Conservation (phyloP, 305 asterid genomes). For the Fraxinus sp. region DNA sequence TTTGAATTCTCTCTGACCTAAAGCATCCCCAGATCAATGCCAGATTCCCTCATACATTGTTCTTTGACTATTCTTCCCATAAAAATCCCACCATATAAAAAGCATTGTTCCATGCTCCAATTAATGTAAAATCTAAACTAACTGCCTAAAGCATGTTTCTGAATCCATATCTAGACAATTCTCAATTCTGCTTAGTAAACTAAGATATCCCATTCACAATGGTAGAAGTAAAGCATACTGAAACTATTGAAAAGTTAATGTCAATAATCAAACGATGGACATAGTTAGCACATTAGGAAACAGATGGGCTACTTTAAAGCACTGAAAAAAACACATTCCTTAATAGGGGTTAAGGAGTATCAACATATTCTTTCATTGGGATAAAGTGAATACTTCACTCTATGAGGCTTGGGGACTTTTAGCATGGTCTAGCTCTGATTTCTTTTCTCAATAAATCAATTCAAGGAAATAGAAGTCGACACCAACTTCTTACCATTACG, state of each 20-base stretch:
- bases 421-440: slow-evolving; percentile 13
- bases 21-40: background rate
- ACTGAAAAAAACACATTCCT: background rate
- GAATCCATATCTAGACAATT: background rate
- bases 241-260: background rate
- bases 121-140: background rate
- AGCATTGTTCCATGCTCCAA: background rate
- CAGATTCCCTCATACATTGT: background rate
- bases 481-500: background rate
- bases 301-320: slow-evolving; percentile 3
- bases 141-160: background rate
- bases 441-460: background rate
- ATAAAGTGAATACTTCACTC: slow-evolving; percentile 4
- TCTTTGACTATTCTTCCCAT: background rate
- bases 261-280: background rate
- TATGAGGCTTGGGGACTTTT: background rate
- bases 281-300: slow-evolving; percentile 7
- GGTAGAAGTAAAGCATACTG: background rate
- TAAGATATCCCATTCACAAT: background rate
- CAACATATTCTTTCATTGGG: slow-evolving; percentile 1
- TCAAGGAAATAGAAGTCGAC: background rate
- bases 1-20: background rate
- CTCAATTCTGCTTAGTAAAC: background rate
- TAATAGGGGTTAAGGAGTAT: slow-evolving; percentile 6
- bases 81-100: background rate